These are phyloP conservation scores for Clavulina sp. DNA, from an alignment of 768 basidiomycete genomes.

Conservation along the genomic window DNA sequence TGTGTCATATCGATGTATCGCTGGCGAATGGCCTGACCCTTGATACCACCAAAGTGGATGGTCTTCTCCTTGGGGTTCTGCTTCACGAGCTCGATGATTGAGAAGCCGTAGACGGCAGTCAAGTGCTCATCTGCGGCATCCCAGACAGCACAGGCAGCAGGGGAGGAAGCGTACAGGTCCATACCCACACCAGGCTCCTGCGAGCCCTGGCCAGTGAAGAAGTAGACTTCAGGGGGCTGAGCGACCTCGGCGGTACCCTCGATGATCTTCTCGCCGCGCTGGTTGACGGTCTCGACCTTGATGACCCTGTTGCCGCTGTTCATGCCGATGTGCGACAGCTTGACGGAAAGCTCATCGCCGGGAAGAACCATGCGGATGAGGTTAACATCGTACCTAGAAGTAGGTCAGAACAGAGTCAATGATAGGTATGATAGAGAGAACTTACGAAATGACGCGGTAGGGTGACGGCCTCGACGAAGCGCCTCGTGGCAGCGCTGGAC, in stretches of 20 bases:
- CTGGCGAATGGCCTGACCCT: conserved; percentile 93
- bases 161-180: conserved; percentile 86
- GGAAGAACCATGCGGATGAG: conserved; percentile 35
- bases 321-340: conserved; percentile 29
- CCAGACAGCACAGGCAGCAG: conserved; percentile 94
- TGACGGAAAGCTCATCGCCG: conserved; percentile 26
- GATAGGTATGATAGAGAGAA: conserved; percentile 12
- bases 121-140: conserved; percentile 89
- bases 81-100: conserved; percentile 96
- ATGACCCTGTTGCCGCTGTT: conserved; percentile 65
- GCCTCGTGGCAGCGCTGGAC: conserved; percentile 87
- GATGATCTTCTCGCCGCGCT: conserved; percentile 77
- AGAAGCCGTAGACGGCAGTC: conserved; percentile 91
- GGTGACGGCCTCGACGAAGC: conserved; percentile 82
- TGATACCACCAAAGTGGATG: conserved; percentile 97
- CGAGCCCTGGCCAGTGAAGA: conserved; percentile 34
- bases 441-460: conserved; percentile 74
- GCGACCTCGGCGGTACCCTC: conserved; percentile 85
- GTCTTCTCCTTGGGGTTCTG: conserved; percentile 97
- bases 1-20: conserved; percentile 99
- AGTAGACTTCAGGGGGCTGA: conserved; percentile 43
- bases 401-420: conserved; percentile 9
- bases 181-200: conserved; percentile 92
- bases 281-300: conserved; percentile 40
- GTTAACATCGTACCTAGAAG: conserved; percentile 44